Evolutionary conservation across 768 basidiomycete species (phyloP).

Genomic region (Lenzites betulinus): DNA sequence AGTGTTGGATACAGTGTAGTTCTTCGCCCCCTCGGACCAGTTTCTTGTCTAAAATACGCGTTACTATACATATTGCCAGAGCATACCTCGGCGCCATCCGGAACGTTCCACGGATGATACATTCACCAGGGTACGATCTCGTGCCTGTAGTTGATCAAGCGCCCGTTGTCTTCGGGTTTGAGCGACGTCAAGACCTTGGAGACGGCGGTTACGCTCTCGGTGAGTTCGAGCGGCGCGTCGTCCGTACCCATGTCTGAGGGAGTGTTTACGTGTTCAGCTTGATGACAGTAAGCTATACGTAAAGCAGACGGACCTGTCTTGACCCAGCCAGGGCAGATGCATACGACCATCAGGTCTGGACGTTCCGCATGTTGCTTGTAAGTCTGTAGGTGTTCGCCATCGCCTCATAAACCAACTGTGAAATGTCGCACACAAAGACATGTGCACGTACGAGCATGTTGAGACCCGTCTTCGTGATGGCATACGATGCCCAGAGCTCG

Average conservation of each 20-base stretch:
- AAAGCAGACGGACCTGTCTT: conserved; percentile 2
- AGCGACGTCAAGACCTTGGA: conserved; percentile 10
- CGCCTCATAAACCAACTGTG: not conserved
- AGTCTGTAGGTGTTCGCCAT: conserved; percentile 2
- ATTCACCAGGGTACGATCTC: conserved; percentile 6
- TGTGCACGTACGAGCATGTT: conserved; percentile 39
- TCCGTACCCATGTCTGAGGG: conserved; percentile 12
- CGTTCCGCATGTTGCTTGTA: conserved; percentile 20
- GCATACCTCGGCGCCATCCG: too few species aligned
- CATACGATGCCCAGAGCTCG: conserved; percentile 32
- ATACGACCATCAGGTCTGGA: conserved; percentile 14
- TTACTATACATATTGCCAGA: too few species aligned
- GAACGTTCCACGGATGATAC: too few species aligned
- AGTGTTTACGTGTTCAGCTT: not conserved
- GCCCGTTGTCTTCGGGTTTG: conserved; percentile 8
- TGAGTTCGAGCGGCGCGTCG: conserved; percentile 17
- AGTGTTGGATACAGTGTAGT: too few species aligned
- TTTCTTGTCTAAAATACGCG: too few species aligned
- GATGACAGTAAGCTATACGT: not conserved
- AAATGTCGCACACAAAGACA: not conserved
- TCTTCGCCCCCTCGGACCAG: too few species aligned
- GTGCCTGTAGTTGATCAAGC: conserved; percentile 6
- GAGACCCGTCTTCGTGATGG: conserved; percentile 39
- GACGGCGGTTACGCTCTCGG: conserved; percentile 13
- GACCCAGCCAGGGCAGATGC: conserved; percentile 20